phyloP scores from a whole-genome alignment of 169 alveolate genomes.

The Toxoplasma gondii region DNA sequence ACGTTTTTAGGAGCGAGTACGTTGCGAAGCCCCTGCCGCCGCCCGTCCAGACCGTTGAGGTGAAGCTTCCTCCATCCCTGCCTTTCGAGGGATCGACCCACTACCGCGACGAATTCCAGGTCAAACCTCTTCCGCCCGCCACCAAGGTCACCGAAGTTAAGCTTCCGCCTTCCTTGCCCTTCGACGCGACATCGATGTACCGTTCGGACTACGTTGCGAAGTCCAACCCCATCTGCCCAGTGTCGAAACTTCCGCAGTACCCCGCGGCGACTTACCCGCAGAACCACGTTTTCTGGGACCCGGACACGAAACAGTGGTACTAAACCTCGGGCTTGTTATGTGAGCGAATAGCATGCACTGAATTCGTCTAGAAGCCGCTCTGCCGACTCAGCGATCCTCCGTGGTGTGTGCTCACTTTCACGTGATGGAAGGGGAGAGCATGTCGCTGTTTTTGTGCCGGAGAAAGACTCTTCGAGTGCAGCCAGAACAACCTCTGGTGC shows the following conservation, averaged over 20 bases:
- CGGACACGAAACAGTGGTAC: slow-evolving; percentile 56
- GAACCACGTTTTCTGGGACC: slow-evolving; percentile 67
- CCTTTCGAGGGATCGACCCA: slow-evolving; percentile 76
- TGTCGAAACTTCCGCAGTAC: slow-evolving; percentile 50
- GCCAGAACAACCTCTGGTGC: too few species aligned
- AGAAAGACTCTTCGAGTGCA: too few species aligned
- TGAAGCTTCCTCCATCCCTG: slow-evolving; percentile 57
- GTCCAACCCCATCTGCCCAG: slow-evolving; percentile 51
- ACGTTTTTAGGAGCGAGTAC: slow-evolving; percentile 69
- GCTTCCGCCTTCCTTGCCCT: slow-evolving; percentile 70
- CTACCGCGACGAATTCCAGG: slow-evolving; percentile 71
- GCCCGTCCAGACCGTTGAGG: slow-evolving; percentile 65
- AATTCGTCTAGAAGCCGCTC: too few species aligned
- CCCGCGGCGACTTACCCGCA: slow-evolving; percentile 56
- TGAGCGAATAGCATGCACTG: too few species aligned
- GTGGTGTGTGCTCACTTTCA: too few species aligned
- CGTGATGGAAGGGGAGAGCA: too few species aligned
- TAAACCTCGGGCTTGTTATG: not conserved
- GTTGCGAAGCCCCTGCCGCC: slow-evolving; percentile 77
- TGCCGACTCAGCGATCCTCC: too few species aligned
- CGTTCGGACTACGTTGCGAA: slow-evolving; percentile 65
- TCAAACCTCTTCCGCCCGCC: slow-evolving; percentile 73
- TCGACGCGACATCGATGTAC: slow-evolving; percentile 71
- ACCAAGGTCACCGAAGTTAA: slow-evolving; percentile 57
- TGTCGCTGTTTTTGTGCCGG: too few species aligned